Percentiles rank a stretch among this genome's conserved stretches.
These are phyloP conservation scores for Megacollybia marginata DNA, from an alignment of 768 basidiomycete genomes.

Conservation along the genomic window DNA sequence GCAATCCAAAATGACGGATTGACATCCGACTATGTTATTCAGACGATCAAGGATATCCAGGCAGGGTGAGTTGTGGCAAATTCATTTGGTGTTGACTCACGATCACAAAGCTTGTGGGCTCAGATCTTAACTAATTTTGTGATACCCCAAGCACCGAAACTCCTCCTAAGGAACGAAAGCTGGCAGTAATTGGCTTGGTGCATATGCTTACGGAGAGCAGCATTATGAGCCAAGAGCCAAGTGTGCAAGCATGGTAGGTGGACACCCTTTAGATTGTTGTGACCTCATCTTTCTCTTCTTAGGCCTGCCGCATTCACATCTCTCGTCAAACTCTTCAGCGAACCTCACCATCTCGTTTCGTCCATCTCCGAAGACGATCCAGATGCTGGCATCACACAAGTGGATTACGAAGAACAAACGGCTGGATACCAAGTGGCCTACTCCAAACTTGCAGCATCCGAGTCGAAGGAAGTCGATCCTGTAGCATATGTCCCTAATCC, in stretches of 20 bases:
- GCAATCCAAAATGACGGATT: slow-evolving; percentile 70
- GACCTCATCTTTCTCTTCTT: background rate
- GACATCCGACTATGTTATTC: slow-evolving; percentile 72
- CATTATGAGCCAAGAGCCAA: slow-evolving; percentile 60
- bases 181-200: slow-evolving; percentile 74
- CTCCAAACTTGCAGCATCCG: slow-evolving; percentile 82
- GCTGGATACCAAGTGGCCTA: slow-evolving; percentile 94
- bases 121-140: slow-evolving; percentile 74
- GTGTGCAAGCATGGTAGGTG: slow-evolving; percentile 57
- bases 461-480: slow-evolving; percentile 49
- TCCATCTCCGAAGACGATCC: slow-evolving; percentile 38
- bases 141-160: slow-evolving; percentile 72
- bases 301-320: slow-evolving; percentile 70
- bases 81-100: background rate
- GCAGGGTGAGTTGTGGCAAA: slow-evolving; percentile 49
- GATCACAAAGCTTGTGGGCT: slow-evolving; percentile 52
- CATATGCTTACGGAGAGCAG: slow-evolving; percentile 70
- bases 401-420: slow-evolving; percentile 87
- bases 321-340: slow-evolving; percentile 68
- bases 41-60: slow-evolving; percentile 79
- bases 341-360: slow-evolving; percentile 60
- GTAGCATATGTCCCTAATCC: slow-evolving; percentile 53
- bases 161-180: slow-evolving; percentile 80
- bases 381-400: slow-evolving; percentile 55
- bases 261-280: background rate